Percentiles rank a stretch among this genome's conserved stretches.
Conservation (phyloP, 1,284 basidiomycete genomes). For the Microbotryum silenes-acaulis region DNA sequence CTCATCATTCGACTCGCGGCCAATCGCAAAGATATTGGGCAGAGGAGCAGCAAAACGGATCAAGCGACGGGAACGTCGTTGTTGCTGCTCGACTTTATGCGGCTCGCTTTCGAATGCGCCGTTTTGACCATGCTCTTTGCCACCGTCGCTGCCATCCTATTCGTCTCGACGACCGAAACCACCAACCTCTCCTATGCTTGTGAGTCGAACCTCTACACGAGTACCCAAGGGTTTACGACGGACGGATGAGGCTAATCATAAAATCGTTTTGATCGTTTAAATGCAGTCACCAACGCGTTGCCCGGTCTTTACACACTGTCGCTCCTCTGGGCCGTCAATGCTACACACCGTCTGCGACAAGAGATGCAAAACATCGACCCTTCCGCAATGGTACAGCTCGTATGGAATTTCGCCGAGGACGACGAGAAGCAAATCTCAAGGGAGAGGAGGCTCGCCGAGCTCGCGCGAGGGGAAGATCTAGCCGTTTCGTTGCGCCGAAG, state of each 20-base stretch:
- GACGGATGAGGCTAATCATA: too few species aligned
- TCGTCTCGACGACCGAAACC: background rate
- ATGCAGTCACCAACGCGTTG: background rate
- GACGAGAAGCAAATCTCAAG: too few species aligned
- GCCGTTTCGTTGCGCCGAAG: background rate
- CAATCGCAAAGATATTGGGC: too few species aligned
- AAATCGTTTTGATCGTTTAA: too few species aligned
- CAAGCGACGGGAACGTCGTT: too few species aligned
- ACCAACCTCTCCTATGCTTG: constrained; percentile 3
- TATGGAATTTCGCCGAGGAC: constrained; percentile 3
- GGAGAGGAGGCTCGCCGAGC: background rate
- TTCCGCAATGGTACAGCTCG: background rate
- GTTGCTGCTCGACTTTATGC: background rate
- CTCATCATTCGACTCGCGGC: background rate
- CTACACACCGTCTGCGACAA: background rate
- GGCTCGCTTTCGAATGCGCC: constrained; percentile 2
- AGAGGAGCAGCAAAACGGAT: too few species aligned
- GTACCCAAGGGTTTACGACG: too few species aligned
- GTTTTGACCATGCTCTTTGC: background rate
- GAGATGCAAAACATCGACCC: background rate
- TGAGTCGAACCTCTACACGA: too few species aligned
- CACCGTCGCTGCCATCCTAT: too few species aligned
- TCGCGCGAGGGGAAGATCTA: background rate
- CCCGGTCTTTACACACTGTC: constrained; percentile 3
- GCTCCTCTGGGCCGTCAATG: constrained; percentile 5